These are phyloP conservation scores for Lentinus tigrinus DNA, from an alignment of 768 basidiomycete genomes.

Conservation along the genomic window DNA sequence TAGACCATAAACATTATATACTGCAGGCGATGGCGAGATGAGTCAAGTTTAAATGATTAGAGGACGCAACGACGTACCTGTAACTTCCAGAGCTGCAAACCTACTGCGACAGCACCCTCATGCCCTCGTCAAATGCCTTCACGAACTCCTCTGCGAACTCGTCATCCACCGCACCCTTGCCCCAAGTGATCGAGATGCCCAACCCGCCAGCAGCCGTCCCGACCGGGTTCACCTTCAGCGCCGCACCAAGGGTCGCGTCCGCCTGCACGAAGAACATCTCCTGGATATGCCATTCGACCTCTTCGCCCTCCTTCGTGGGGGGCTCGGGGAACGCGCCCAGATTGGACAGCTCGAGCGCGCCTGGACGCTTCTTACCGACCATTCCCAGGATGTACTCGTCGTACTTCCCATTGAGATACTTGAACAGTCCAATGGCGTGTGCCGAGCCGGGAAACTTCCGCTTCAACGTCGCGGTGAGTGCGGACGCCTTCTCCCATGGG, in stretches of 20 bases:
- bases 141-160: slow-evolving; percentile 22
- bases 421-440: slow-evolving; percentile 33
- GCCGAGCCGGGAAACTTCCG: slow-evolving; percentile 19
- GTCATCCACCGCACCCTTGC: slow-evolving; percentile 19
- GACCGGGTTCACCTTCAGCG: slow-evolving; percentile 22
- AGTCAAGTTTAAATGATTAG: no score
- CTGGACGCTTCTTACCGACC: slow-evolving; percentile 34
- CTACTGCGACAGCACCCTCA: neutral
- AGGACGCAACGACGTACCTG: no score
- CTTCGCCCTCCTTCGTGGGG: neutral
- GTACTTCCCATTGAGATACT: slow-evolving; percentile 34
- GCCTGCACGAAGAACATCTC: slow-evolving; percentile 19
- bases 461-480: slow-evolving; percentile 28
- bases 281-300: slow-evolving; percentile 16
- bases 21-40: no score
- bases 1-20: no score
- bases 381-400: slow-evolving; percentile 28
- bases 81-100: no score
- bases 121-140: neutral
- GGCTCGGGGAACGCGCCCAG: slow-evolving; percentile 30
- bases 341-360: slow-evolving; percentile 40
- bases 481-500: slow-evolving; percentile 33
- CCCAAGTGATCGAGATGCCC: slow-evolving; percentile 21
- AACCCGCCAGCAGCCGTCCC: slow-evolving; percentile 19
- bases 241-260: slow-evolving; percentile 6